These are phyloP conservation scores for Holtermannia corniformis DNA, from an alignment of 768 basidiomycete genomes.

Conservation along the genomic window DNA sequence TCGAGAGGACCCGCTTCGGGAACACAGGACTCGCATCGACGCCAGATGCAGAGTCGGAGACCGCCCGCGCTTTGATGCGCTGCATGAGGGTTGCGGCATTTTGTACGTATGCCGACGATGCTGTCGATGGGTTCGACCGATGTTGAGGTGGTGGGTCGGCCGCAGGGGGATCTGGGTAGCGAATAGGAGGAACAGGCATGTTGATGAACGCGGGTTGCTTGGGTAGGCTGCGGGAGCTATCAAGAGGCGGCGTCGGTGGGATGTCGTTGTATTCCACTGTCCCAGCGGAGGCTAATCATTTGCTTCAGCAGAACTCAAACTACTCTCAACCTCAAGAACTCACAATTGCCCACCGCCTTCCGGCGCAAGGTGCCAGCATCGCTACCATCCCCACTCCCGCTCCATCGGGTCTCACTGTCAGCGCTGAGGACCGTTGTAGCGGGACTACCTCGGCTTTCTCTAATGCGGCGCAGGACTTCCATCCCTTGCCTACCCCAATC, in stretches of 20 bases:
- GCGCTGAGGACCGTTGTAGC: conserved; percentile 2
- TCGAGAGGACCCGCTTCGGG: conserved; percentile 10
- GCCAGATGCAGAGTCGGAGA: conserved; percentile 27
- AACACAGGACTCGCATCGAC: conserved; percentile 18
- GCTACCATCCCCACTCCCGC: conserved; percentile 14
- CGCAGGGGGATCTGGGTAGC: not conserved
- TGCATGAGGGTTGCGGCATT: conserved; percentile 75
- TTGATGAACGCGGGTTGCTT: not conserved
- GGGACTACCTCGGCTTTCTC: conserved; percentile 9
- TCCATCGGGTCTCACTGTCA: conserved; percentile 20
- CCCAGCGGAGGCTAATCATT: not conserved
- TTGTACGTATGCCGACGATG: conserved; percentile 51
- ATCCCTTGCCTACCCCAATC: conserved; percentile 37
- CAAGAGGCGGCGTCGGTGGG: conserved; percentile 24
- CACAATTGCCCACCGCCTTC: conserved; percentile 7
- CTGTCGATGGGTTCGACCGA: conserved; percentile 32
- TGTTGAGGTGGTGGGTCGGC: conserved; percentile 14
- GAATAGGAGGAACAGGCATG: not conserved
- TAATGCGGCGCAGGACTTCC: conserved; percentile 34
- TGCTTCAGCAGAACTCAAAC: not conserved
- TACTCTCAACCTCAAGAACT: too few relatives aligned
- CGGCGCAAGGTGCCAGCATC: not conserved
- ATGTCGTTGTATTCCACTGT: conserved; percentile 12
- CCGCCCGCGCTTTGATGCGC: conserved; percentile 54
- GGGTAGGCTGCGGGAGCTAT: not conserved